Evolutionary conservation across 2,329 filamentous ascomycete genomes (phyloP).

Genomic region (Alternaria metachromatica): DNA sequence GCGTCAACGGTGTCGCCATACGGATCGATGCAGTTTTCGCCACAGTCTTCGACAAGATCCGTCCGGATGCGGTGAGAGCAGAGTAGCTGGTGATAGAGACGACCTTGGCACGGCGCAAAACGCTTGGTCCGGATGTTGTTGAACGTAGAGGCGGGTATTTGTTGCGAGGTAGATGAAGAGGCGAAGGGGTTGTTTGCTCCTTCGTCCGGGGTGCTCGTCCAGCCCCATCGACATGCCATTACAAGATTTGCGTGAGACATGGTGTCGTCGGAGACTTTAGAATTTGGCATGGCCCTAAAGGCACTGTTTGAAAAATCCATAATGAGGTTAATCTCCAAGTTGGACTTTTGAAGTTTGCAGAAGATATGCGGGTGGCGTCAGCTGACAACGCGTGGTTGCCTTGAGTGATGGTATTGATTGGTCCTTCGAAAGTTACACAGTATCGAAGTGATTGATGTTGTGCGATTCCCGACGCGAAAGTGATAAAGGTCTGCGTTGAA

Average conservation of each 20-base stretch:
- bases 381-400: constrained; percentile 36
- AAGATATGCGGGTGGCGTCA: constrained; percentile 25
- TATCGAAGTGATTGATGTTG: constrained; percentile 4
- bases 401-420: constrained; percentile 8
- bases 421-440: not conserved
- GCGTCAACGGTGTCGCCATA: constrained; percentile 19
- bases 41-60: constrained; percentile 46
- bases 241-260: constrained; percentile 44
- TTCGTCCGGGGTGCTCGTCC: constrained; percentile 36
- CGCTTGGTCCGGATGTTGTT: constrained; percentile 36
- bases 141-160: constrained; percentile 17
- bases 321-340: not conserved
- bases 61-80: constrained; percentile 47
- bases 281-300: constrained; percentile 23
- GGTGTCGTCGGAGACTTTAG: constrained; percentile 39
- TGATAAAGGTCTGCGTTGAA: constrained; percentile 13
- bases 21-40: constrained; percentile 43
- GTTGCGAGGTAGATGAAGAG: constrained; percentile 11
- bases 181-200: constrained; percentile 12
- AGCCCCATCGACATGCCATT: constrained; percentile 45
- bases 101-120: constrained; percentile 43
- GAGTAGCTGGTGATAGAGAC: constrained; percentile 45
- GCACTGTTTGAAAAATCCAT: constrained; percentile 44
- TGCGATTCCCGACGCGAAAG: constrained; percentile 4
- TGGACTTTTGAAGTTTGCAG: not conserved